These are phyloP conservation scores for Cystobasidium ongulense DNA, from an alignment of 768 basidiomycete genomes.

Conservation along the genomic window DNA sequence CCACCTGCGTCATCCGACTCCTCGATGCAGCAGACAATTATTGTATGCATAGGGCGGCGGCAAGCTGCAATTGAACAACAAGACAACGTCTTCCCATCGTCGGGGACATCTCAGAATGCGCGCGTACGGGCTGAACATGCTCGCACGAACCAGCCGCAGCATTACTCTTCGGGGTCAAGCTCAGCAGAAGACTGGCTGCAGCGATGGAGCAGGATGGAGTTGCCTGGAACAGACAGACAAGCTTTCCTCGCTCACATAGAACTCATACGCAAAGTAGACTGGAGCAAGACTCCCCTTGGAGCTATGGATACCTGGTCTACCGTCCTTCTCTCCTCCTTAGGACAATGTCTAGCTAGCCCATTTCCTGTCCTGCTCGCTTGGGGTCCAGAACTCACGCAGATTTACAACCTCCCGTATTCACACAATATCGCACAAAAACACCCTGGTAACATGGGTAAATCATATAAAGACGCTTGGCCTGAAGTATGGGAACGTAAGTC, in stretches of 20 bases:
- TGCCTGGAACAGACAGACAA: neutral
- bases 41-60: neutral
- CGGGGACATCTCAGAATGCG: neutral
- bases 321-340: slow-evolving; percentile 1
- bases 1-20: neutral
- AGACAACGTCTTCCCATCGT: neutral
- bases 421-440: slow-evolving; percentile 3
- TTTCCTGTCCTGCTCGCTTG: slow-evolving; percentile 24
- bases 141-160: neutral
- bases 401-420: slow-evolving; percentile 16
- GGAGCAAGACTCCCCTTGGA: slow-evolving; percentile 7
- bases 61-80: neutral
- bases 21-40: too few species aligned
- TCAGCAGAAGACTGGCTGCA: slow-evolving; percentile 13
- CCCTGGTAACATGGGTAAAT: slow-evolving; percentile 6
- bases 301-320: neutral
- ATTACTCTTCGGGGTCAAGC: neutral
- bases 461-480: slow-evolving; percentile 16
- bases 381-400: slow-evolving; percentile 9
- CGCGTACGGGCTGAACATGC: neutral
- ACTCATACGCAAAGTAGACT: neutral
- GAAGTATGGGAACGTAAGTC: slow-evolving; percentile 8
- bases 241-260: neutral
- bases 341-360: slow-evolving; percentile 13
- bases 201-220: neutral